Evolutionary conservation across 2,329 filamentous ascomycete genomes (phyloP).

Genomic region (Triangularia verruculosa): DNA sequence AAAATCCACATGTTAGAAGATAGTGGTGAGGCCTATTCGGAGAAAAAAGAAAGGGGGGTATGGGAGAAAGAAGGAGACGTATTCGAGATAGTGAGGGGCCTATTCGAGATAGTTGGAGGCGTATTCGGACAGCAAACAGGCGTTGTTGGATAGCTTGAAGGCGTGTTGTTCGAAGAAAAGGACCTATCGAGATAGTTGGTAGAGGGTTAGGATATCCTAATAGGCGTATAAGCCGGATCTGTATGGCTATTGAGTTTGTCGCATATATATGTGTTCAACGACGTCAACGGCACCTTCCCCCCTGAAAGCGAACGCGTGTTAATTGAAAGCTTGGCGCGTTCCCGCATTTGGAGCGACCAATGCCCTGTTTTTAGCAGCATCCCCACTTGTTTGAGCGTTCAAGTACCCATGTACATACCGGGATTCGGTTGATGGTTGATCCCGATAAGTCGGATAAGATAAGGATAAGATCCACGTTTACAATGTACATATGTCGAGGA

Average conservation of each 20-base stretch:
- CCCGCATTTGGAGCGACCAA: neutral
- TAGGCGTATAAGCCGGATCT: neutral
- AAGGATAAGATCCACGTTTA: neutral
- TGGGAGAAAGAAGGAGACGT: neutral
- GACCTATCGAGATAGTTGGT: neutral
- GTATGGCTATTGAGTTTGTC: neutral
- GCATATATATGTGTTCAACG: neutral
- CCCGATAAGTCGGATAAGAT: conserved; percentile 23
- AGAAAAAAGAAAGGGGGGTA: neutral
- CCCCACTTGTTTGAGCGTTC: neutral
- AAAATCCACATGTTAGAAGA: conserved; percentile 81
- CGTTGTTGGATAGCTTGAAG: neutral
- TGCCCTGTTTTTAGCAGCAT: neutral
- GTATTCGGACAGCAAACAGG: neutral
- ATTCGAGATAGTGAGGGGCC: neutral
- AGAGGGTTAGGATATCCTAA: neutral
- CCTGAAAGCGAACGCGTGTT: neutral
- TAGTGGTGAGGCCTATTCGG: conserved; percentile 15
- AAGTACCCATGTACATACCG: conserved; percentile 3
- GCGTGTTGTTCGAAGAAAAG: neutral
- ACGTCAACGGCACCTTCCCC: neutral
- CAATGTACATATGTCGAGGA: no score
- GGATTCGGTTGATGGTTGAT: conserved; percentile 17
- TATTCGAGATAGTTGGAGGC: neutral
- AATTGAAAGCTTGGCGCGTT: conserved; percentile 14